Conservation (phyloP, 1,284 basidiomycete species). For the Veloboletus limbatus region DNA sequence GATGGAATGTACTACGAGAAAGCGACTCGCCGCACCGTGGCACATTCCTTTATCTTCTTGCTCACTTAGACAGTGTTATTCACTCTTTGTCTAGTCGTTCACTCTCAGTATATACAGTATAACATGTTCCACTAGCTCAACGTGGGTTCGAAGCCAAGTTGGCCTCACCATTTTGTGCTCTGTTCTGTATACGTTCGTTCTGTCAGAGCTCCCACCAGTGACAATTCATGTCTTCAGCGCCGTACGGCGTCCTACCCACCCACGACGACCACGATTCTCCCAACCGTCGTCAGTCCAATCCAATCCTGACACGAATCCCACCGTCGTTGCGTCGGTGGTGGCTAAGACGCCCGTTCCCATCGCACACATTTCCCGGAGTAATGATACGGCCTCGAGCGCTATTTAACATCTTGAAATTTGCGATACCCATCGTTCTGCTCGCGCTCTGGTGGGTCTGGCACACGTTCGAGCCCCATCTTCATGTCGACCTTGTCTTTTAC, state of each 20-base stretch:
- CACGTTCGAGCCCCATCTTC: constrained; percentile 77
- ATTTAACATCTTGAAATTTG: constrained; percentile 27
- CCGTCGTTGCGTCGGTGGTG: constrained; percentile 10
- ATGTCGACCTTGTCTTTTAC: constrained; percentile 79
- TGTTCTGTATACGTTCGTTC: too few species aligned
- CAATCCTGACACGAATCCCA: not conserved
- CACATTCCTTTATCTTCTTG: too few species aligned
- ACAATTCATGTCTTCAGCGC: constrained; percentile 14
- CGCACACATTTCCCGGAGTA: not conserved
- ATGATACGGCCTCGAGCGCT: constrained; percentile 22
- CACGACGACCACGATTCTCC: constrained; percentile 16
- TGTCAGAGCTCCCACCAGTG: too few species aligned
- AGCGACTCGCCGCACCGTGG: too few species aligned
- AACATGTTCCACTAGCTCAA: too few species aligned
- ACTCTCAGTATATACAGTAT: too few species aligned
- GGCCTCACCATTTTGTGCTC: too few species aligned
- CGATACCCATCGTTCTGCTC: constrained; percentile 31
- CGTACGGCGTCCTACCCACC: constrained; percentile 11
- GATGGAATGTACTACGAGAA: too few species aligned
- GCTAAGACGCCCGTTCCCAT: constrained; percentile 3
- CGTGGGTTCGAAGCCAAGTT: too few species aligned
- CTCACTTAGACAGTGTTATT: too few species aligned
- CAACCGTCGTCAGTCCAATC: not conserved
- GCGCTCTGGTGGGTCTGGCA: constrained; percentile 32
- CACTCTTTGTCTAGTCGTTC: too few species aligned